phyloP scores from a whole-genome alignment of 1,139 yeast genomes.

The Candida labiduridarum region DNA sequence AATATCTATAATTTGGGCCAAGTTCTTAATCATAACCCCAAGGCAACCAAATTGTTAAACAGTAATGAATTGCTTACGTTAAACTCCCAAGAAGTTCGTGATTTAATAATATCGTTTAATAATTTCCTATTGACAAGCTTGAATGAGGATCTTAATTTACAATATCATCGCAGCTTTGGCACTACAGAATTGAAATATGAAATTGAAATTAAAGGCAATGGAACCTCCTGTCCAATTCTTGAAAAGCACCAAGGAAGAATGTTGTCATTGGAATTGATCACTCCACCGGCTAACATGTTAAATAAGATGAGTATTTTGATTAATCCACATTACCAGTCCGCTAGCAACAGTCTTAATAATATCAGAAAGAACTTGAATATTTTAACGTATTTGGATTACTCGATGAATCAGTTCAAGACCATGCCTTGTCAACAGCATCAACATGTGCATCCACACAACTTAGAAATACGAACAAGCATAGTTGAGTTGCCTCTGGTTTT shows the following conservation, averaged over 20 bases:
- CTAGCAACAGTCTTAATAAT: slow-evolving; percentile 12
- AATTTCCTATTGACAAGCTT: slow-evolving; percentile 57
- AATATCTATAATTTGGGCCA: slow-evolving; percentile 73
- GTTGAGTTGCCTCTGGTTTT: slow-evolving; percentile 64
- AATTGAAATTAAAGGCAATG: slow-evolving; percentile 36
- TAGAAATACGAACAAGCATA: slow-evolving; percentile 53
- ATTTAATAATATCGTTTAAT: slow-evolving; percentile 57
- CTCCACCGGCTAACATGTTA: slow-evolving; percentile 32
- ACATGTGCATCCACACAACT: slow-evolving; percentile 39
- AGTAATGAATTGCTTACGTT: slow-evolving; percentile 46
- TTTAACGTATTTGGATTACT: slow-evolving; percentile 58
- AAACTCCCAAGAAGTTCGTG: slow-evolving; percentile 37
- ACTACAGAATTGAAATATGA: slow-evolving; percentile 35
- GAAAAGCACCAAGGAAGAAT: slow-evolving; percentile 27
- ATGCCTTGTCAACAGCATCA: slow-evolving; percentile 38
- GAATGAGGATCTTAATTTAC: slow-evolving; percentile 46
- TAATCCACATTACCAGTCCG: slow-evolving; percentile 17
- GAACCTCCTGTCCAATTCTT: slow-evolving; percentile 35
- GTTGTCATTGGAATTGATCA: slow-evolving; percentile 33
- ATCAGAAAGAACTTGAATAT: slow-evolving; percentile 20
- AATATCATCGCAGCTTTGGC: slow-evolving; percentile 18
- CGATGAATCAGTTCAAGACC: slow-evolving; percentile 55
- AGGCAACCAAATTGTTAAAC: slow-evolving; percentile 53
- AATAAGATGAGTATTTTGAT: slow-evolving; percentile 29
- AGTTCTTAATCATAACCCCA: slow-evolving; percentile 49